Conservation (phyloP, 2,329 filamentous ascomycete genomes). For the Aspergillus pseudoterreus region DNA sequence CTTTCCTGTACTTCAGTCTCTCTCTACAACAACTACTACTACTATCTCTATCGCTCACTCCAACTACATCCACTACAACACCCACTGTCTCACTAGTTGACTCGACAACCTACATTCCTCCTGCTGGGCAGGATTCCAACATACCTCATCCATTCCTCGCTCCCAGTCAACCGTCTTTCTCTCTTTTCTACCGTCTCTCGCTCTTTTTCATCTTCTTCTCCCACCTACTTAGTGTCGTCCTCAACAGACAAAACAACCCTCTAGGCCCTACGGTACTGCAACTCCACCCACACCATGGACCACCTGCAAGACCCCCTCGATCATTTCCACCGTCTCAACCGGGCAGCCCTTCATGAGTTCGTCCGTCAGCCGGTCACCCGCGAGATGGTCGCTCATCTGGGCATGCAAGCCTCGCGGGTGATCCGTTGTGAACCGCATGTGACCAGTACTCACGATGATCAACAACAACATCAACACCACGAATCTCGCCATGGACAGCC, state of each 20-base stretch:
- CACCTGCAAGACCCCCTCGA: conserved; percentile 10
- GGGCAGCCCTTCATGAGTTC: conserved; percentile 46
- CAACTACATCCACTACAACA: conserved; percentile 2
- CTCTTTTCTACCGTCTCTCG: conserved; percentile 10
- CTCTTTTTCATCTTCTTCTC: conserved; percentile 13
- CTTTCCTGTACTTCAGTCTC: conserved; percentile 4
- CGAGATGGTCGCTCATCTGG: conserved; percentile 47
- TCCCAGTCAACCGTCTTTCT: not conserved
- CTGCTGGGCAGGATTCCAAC: conserved; percentile 1
- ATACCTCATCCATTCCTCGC: not conserved
- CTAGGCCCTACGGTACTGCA: not conserved
- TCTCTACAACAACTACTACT: conserved; percentile 4
- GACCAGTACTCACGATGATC: conserved; percentile 32
- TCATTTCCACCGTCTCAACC: conserved; percentile 27
- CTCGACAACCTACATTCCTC: conserved; percentile 35
- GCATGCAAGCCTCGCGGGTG: conserved; percentile 44
- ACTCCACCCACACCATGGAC: conserved; percentile 13
- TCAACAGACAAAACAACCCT: not conserved
- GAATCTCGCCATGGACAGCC: conserved; percentile 47
- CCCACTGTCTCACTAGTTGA: conserved; percentile 23
- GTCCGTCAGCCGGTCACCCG: conserved; percentile 45
- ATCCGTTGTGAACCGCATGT: conserved; percentile 53
- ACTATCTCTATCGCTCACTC: not conserved
- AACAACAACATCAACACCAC: conserved; percentile 6
- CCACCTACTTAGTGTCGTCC: conserved; percentile 7